Evolutionary conservation across 371 early-diverging fungal genomes (phyloP).

Genomic region (Vairimorpha ceranae): DNA sequence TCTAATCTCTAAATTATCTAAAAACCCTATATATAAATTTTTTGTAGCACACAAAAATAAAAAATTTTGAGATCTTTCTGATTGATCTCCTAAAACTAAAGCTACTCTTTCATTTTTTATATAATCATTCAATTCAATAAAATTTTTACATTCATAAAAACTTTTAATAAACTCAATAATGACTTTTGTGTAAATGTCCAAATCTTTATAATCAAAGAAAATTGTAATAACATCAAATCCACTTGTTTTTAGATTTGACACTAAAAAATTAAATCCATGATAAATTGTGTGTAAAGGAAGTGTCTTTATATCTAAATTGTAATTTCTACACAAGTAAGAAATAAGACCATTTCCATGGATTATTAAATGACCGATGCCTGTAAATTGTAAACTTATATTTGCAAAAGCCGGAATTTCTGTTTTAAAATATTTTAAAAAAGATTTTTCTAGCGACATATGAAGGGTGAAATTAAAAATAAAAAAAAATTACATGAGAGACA

Average conservation of each 20-base stretch:
- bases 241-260: conserved; percentile 15
- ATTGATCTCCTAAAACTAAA: conserved; percentile 25
- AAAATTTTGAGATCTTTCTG: not conserved
- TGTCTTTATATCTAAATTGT: conserved; percentile 12
- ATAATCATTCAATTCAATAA: conserved; percentile 3
- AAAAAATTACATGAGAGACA: too few relatives aligned
- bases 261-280: conserved; percentile 32
- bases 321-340: conserved; percentile 1
- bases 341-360: conserved; percentile 42
- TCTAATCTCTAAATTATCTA: conserved; percentile 33
- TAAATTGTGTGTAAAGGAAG: conserved; percentile 31
- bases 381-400: conserved; percentile 48
- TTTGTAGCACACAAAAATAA: conserved; percentile 19
- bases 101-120: conserved; percentile 46
- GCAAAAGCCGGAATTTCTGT: conserved; percentile 17
- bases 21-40: conserved; percentile 12
- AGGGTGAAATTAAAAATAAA: too few relatives aligned
- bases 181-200: conserved; percentile 2
- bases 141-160: conserved; percentile 1
- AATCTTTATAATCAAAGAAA: conserved; percentile 24
- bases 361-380: conserved; percentile 51
- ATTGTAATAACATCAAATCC: conserved; percentile 27
- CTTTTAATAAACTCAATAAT: conserved; percentile 21
- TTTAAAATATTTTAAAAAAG: conserved; percentile 20
- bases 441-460: too few relatives aligned